Evolutionary conservation across 441 rosid genomes (phyloP), one percentile per base, ranked within the genome.

Genomic region (Mallotus japonicus): DNA sequence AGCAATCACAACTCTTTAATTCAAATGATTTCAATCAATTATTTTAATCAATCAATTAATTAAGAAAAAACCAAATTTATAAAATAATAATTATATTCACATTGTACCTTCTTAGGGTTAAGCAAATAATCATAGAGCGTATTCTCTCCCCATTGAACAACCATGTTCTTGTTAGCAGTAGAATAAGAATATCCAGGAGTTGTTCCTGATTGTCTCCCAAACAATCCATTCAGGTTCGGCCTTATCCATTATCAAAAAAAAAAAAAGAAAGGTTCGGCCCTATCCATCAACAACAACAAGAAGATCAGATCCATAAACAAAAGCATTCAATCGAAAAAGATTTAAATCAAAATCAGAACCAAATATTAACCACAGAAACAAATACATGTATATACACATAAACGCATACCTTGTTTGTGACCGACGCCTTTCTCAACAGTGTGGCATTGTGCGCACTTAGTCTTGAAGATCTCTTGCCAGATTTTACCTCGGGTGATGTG

Each of bases 371-470:
- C 32, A 28, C 2, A 22, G 6, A 17, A 15, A 56, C n/a, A 0
- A 19, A 37, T 4, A 37, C 40, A 34, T 34, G 5, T 34, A 34
- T 34, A 34, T 34, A 24, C 28, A 24, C 28, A 24, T 24, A 0
- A 24, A 24, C 28, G 37, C 37, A 6, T 37, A 92, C 97, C 97
- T 85, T 92, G 96, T 74, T 92, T 92, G 84, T 92, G 95, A 75
- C 97, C 93, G 17, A 95, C 95, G 58, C 96, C 96, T 82, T 92
- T 82, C 0, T 92, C 93, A 76, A 86, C 93, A 79, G 92, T 92
- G 85, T 89, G 95, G 83, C 94, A 90, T 84, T 89, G 97, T 5
- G 97, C 97, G 76, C 96, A 92, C 85, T 92, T 90, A 54, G 85
- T 87, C 84, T 78, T 83, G 87, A 92, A 88, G 80, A 89, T 90